Conservation (phyloP, 441 rosid species). For the Syzygium syzygioides region DNA sequence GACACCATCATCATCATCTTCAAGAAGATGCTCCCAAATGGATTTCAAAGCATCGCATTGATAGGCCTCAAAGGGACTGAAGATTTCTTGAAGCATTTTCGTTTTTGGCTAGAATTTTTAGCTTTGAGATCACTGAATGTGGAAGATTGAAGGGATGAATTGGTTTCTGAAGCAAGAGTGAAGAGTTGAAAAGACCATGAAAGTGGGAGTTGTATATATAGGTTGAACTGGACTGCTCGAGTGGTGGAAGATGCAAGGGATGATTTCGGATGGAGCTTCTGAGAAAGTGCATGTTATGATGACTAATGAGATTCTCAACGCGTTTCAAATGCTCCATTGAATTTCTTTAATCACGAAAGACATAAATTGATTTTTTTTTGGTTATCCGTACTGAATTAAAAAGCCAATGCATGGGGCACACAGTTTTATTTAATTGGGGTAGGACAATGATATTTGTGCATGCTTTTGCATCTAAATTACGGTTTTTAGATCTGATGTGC, state of each 20-base stretch:
- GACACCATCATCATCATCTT: neutral
- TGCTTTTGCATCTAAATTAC: neutral
- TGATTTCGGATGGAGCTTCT: neutral
- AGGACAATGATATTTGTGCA: neutral
- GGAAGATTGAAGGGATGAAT: neutral
- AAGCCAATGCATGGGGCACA: neutral
- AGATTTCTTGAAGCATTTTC: neutral
- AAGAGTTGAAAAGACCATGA: neutral
- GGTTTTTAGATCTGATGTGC: neutral
- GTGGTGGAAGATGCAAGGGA: neutral
- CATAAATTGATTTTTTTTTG: neutral
- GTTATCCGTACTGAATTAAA: neutral
- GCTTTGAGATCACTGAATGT: neutral
- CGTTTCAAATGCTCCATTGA: neutral
- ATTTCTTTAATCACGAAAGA: neutral
- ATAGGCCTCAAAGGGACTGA: neutral
- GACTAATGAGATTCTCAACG: neutral
- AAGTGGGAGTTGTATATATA: neutral
- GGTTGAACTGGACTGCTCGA: neutral
- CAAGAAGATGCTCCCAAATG: neutral
- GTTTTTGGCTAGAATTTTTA: neutral
- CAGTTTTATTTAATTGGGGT: neutral
- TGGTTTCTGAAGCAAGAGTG: neutral
- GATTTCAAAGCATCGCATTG: neutral
- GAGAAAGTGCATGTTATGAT: neutral